Evolutionary conservation across 2,329 filamentous ascomycete species (phyloP).

Genomic region (Leptographium lundbergii): DNA sequence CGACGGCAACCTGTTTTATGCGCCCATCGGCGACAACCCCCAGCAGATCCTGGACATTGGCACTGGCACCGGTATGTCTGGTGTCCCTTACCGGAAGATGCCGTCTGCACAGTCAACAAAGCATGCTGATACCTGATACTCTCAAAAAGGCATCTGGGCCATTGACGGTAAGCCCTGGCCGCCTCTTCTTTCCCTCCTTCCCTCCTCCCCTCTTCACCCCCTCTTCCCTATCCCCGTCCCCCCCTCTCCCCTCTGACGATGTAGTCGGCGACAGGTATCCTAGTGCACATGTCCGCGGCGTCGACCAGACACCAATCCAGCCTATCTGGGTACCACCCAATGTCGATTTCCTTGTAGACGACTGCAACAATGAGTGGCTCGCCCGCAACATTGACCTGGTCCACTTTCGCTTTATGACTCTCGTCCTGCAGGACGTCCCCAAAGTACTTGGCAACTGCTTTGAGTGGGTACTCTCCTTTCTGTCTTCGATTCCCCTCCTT

Average conservation of each 20-base stretch:
- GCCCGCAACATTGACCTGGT: slow-evolving; percentile 32
- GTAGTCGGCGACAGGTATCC: slow-evolving; percentile 5
- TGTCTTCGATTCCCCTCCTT: neutral
- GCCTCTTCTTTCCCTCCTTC: slow-evolving; percentile 13
- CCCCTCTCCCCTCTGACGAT: neutral
- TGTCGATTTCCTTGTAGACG: slow-evolving; percentile 61
- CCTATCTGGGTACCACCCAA: slow-evolving; percentile 54
- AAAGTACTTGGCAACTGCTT: slow-evolving; percentile 21
- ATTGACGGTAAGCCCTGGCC: slow-evolving; percentile 20
- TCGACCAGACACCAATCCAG: slow-evolving; percentile 31
- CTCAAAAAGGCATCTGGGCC: slow-evolving; percentile 13
- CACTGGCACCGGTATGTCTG: slow-evolving; percentile 3
- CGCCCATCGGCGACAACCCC: slow-evolving; percentile 23
- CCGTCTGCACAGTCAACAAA: neutral
- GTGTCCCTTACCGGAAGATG: too few species aligned
- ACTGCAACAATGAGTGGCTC: slow-evolving; percentile 20
- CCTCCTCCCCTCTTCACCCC: neutral
- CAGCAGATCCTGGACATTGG: slow-evolving; percentile 8
- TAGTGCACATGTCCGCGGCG: slow-evolving; percentile 6
- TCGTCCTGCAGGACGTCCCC: slow-evolving; percentile 35
- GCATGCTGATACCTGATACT: neutral
- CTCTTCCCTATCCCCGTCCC: neutral
- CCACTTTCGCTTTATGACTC: slow-evolving; percentile 34
- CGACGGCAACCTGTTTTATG: slow-evolving; percentile 27
- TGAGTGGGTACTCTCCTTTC: slow-evolving; percentile 1